Conservation (phyloP, 495 filamentous ascomycete genomes). For the Cladorrhinum samala region DNA sequence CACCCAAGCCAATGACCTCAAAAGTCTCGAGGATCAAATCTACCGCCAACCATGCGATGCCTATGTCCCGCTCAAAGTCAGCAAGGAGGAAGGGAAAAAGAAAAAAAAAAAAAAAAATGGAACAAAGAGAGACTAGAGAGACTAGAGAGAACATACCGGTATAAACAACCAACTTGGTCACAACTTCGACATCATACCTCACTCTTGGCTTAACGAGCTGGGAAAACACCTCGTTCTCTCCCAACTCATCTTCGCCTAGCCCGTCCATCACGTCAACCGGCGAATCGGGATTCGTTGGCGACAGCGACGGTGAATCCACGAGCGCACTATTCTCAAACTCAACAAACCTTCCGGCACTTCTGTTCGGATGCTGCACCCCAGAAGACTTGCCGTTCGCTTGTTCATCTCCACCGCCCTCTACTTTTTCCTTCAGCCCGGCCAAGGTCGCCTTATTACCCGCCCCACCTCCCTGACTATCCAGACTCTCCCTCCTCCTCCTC, state of each 20-base stretch:
- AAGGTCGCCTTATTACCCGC: constrained; percentile 25
- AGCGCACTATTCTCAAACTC: constrained; percentile 49
- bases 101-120: background rate
- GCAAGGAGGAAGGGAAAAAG: background rate
- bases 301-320: too few relatives aligned
- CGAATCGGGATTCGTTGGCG: too few relatives aligned
- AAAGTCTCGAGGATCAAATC: constrained; percentile 63
- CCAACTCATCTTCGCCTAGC: constrained; percentile 47
- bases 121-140: background rate
- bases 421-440: constrained; percentile 14
- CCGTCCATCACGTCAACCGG: constrained; percentile 29
- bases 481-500: constrained; percentile 70
- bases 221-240: constrained; percentile 77
- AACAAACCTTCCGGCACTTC: constrained; percentile 36
- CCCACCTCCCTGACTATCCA: constrained; percentile 26
- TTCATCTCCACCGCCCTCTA: constrained; percentile 13
- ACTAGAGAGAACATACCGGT: constrained; percentile 48
- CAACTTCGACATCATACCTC: constrained; percentile 92
- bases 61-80: constrained; percentile 30
- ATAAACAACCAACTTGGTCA: constrained; percentile 96
- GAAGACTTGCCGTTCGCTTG: constrained; percentile 21
- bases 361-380: constrained; percentile 18
- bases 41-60: constrained; percentile 71
- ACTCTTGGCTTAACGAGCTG: constrained; percentile 81
- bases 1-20: constrained; percentile 57